Percentiles rank a stretch among this genome's conserved stretches.
Conservation (phyloP, 176 grass and related monocot species). For the Chloris gayana region DNA sequence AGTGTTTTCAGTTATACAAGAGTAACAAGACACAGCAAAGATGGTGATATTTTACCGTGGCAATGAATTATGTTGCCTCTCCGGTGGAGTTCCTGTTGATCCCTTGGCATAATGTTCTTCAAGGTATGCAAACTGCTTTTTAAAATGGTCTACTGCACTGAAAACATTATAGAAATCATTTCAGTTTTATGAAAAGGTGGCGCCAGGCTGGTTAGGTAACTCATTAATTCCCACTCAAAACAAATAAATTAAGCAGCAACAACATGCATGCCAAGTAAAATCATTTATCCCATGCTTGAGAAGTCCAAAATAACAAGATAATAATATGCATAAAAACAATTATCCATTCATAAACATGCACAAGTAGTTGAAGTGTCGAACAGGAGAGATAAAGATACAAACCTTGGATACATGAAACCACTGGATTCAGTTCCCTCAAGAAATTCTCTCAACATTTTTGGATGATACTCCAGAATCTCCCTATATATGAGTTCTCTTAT, state of each 20-base stretch:
- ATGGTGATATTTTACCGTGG: conserved; percentile 60
- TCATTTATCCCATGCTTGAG: not conserved
- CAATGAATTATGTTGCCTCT: conserved; percentile 94
- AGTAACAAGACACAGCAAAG: conserved; percentile 16
- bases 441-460: conserved; percentile 86
- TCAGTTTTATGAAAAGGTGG: conserved; percentile 25
- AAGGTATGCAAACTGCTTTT: conserved; percentile 88
- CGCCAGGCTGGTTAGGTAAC: not conserved
- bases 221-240: conserved; percentile 4
- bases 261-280: conserved; percentile 9
- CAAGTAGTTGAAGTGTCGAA: not conserved
- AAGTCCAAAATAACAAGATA: not conserved
- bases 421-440: conserved; percentile 73
- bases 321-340: not conserved
- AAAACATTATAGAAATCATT: conserved; percentile 34
- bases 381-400: not conserved
- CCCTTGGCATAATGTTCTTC: conserved; percentile 94
- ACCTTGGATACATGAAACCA: conserved; percentile 98
- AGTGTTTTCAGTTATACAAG: conserved; percentile 23
- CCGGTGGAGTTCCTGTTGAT: conserved; percentile 65
- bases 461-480: conserved; percentile 98
- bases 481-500: conserved; percentile 94
- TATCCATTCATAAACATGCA: conserved; percentile 17
- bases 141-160: conserved; percentile 96
- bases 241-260: conserved; percentile 2